Base-by-base conservation (phyloP, 345 rosid species). In the Moricandia arvensis region DNA sequence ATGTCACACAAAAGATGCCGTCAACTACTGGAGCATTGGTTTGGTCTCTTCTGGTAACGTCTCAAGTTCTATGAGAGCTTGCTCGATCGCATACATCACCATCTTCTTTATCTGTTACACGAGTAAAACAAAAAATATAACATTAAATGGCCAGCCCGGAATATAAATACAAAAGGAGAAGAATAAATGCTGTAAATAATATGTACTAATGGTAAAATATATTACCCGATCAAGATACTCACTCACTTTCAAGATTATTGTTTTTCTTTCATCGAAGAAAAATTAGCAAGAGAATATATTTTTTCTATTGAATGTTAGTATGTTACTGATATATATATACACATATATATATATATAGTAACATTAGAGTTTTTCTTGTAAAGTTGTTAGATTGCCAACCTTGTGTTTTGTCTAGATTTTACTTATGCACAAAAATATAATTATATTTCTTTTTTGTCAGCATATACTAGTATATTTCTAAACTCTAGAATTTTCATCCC, bases 91-190 rank as follows among this genome's bases (percentile, higher is more conserved):
- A 65, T 87, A 85, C 4, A 91, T 71, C 31, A 86, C 81, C 96
- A 94, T 94, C 75, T 94, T 91, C 86, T 87, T 90, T 57, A 90
- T 85, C 97, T 94, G 86, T 68, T 63, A 26, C 59, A 67, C 3
- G 29, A 24, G 13, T 16, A 73, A 73, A 26, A 37, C 3, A 35
- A 55, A 51, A 33, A 21, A 13, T 12, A 31, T 9, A 33, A 31
- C 51, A 66, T 51, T 15, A 55, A 64, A 24, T 63, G 2, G 43
- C 63, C n/a, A 63, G 34, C 9, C 54, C 13, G 4, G 5, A 49
- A 34, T 6, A 29, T 21, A 9, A 35, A 34, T 16, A 9, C 15
- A 37, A 53, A 26, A 38, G 4, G 16, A 74, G 78, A 31, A 24
- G 7, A 37, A 12, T 21, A 2, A 63, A 37, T 37, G 47, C n/a